Evolutionary conservation across 1,284 basidiomycete genomes (phyloP), one percentile per base, ranked within the genome.

Genomic region (Rhodotorula sp.): DNA sequence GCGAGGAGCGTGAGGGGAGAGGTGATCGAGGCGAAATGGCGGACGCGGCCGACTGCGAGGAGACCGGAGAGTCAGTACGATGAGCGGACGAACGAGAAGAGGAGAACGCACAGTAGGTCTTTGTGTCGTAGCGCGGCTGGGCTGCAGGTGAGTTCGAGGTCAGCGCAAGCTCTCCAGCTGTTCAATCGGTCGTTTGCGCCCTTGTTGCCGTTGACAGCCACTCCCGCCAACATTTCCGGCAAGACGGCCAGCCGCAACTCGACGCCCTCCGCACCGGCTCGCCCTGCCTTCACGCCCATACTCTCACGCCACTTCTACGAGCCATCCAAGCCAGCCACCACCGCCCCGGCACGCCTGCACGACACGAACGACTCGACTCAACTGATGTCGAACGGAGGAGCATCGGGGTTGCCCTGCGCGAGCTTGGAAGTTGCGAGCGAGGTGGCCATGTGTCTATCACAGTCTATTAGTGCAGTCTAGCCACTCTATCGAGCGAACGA

Each of bases 1-100:
- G 83, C 82, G 56, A 85, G 78, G 30, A 85, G 80, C 9, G 84
- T 85, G 24, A 84, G 76, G 0, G 84, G 84, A 4, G 83, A 84
- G 0, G 84, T 85, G 55, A 82, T 81, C 8, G 79, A 80, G 73
- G 83, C 82, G 74, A 85, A 85, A 76, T 85, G 83, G 13, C 76
- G 66, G 11, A 84, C 76, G 30, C 84, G 81, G n/a, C 84, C 84
- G 63, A 68, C 73, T 74, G 62, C 2, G 7, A 24, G 16, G 57
- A 9, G n/a, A 4, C 13, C 3, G 4, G 46, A 28, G 13, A 22
- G 31, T 30, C 13, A 34, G 48, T 1, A 16, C 15, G n/a, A 9
- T 5, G 15, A 37, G 7, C 20, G 34, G 8, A 3, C 37, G 7
- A 37, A 58, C 26, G 30, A n/a, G 40, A 13, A 48, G 16, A 9